A percentile compares a stretch with the other conserved stretches of the same genome.
Conservation (phyloP, 257 asterid genomes). For the Solanum tarijense region DNA sequence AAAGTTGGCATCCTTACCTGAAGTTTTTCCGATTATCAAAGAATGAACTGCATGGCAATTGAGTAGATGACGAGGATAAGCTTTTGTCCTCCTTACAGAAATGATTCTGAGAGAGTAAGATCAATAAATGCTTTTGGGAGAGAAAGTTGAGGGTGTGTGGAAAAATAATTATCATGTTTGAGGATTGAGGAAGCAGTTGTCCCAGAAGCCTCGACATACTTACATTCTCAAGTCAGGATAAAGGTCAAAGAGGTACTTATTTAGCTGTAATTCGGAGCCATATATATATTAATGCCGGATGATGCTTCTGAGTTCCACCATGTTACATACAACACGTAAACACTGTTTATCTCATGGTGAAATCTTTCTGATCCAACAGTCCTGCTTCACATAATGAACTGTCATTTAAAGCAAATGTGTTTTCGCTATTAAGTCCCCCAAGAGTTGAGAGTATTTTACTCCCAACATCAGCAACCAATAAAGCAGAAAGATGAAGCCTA, state of each 20-base stretch:
- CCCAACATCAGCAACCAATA: slow-evolving; percentile 17
- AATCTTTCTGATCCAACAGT: slow-evolving; percentile 39
- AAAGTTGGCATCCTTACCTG: background rate
- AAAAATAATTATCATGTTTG: background rate
- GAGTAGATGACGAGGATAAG: background rate
- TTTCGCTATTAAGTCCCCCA: slow-evolving; percentile 44
- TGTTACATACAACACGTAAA: slow-evolving; percentile 46
- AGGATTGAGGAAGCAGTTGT: background rate
- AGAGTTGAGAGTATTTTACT: slow-evolving; percentile 30
- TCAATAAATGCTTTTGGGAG: background rate
- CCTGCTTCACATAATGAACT: slow-evolving; percentile 29
- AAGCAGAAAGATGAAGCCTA: background rate
- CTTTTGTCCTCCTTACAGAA: background rate
- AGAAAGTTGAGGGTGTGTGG: background rate
- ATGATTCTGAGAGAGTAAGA: slow-evolving; percentile 29
- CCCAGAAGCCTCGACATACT: background rate
- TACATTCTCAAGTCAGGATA: background rate
- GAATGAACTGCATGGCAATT: background rate
- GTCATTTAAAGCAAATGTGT: slow-evolving; percentile 10
- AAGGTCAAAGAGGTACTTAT: background rate
- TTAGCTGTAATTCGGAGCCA: background rate
- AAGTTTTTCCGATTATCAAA: background rate
- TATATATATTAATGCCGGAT: background rate
- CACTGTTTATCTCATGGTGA: slow-evolving; percentile 39
- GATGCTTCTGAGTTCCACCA: slow-evolving; percentile 12